Evolutionary conservation across 2,329 filamentous ascomycete genomes (phyloP).

Genomic region (Colletotrichum eremochloae): DNA sequence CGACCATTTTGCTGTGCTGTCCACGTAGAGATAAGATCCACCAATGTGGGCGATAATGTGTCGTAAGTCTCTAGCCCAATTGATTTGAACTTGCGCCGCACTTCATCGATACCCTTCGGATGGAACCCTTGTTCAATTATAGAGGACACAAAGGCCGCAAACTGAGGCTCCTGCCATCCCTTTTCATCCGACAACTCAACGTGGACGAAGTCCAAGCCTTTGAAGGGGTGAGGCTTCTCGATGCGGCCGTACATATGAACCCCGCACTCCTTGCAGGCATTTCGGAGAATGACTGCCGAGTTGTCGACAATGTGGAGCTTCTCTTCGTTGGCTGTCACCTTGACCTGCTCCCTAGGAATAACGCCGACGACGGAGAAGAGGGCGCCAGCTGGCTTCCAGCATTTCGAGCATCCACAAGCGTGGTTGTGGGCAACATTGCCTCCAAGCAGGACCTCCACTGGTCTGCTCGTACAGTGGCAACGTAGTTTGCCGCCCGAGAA

Average conservation of each 20-base stretch:
- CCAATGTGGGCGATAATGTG: slow-evolving; percentile 70
- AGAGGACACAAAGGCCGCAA: slow-evolving; percentile 76
- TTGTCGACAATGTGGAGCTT: slow-evolving; percentile 71
- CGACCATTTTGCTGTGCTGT: slow-evolving; percentile 62
- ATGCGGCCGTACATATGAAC: slow-evolving; percentile 76
- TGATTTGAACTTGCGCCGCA: slow-evolving; percentile 65
- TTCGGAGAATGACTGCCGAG: slow-evolving; percentile 69
- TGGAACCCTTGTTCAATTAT: slow-evolving; percentile 77
- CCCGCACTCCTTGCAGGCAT: slow-evolving; percentile 72
- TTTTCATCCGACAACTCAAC: slow-evolving; percentile 69
- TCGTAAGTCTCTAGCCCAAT: slow-evolving; percentile 74
- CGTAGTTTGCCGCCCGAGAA: slow-evolving; percentile 72
- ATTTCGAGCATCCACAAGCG: slow-evolving; percentile 79
- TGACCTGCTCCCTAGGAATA: slow-evolving; percentile 66
- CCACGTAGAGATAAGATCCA: slow-evolving; percentile 72
- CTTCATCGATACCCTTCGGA: slow-evolving; percentile 65
- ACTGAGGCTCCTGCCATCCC: slow-evolving; percentile 81
- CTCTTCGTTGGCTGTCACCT: slow-evolving; percentile 67
- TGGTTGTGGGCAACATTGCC: slow-evolving; percentile 77
- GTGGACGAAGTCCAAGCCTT: slow-evolving; percentile 78
- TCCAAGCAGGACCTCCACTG: slow-evolving; percentile 69
- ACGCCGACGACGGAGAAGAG: slow-evolving; percentile 76
- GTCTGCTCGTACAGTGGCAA: slow-evolving; percentile 69
- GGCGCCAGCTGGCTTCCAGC: slow-evolving; percentile 75
- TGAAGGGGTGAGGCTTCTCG: slow-evolving; percentile 74